Evolutionary conservation across 768 basidiomycete genomes (phyloP).

Genomic region (Mycena alexandri): DNA sequence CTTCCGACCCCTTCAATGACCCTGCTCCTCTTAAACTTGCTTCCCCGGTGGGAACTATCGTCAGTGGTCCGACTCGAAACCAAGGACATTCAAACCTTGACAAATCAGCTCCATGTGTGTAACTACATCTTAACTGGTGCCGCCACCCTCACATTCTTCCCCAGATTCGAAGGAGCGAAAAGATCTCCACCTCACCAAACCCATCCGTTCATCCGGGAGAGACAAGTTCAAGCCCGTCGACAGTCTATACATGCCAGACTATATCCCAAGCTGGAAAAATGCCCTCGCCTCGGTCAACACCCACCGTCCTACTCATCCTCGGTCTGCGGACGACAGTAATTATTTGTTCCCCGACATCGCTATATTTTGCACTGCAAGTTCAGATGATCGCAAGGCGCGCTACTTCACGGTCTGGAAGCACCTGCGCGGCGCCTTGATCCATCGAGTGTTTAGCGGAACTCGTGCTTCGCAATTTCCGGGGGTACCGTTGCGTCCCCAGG

Average conservation of each 20-base stretch:
- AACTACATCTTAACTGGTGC: too few relatives aligned
- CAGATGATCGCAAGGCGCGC: neutral
- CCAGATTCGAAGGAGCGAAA: too few relatives aligned
- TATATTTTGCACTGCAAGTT: neutral
- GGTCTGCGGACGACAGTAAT: neutral
- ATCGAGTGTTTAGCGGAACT: neutral
- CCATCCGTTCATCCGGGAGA: too few relatives aligned
- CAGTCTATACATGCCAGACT: neutral
- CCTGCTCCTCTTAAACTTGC: too few relatives aligned
- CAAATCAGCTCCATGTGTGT: too few relatives aligned
- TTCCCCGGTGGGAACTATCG: neutral
- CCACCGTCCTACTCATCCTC: neutral
- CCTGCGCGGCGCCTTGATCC: neutral
- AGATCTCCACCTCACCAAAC: too few relatives aligned
- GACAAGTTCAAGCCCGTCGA: too few relatives aligned
- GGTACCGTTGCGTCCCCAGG: neutral
- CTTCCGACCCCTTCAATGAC: neutral
- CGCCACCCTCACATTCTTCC: too few relatives aligned
- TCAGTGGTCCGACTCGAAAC: neutral
- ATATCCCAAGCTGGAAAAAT: neutral
- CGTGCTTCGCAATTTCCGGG: neutral
- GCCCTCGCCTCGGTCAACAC: neutral
- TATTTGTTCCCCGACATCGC: conserved; percentile 4
- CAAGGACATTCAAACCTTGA: neutral
- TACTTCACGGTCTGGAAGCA: neutral